Percentiles rank a stretch among this genome's conserved stretches.
These are phyloP conservation scores for Candida suzukii DNA, from an alignment of 805 yeast species.

Conservation along the genomic window DNA sequence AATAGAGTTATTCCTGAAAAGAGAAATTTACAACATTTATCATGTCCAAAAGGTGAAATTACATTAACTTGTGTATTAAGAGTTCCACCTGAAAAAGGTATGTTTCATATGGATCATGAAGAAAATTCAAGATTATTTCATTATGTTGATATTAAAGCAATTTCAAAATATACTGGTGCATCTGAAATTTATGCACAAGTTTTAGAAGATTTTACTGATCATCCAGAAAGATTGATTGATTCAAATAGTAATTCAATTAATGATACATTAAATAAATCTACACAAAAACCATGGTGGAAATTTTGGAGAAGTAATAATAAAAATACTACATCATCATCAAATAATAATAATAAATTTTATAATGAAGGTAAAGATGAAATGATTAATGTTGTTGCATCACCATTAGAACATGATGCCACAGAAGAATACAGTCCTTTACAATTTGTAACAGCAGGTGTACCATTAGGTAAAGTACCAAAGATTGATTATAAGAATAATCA, in stretches of 20 bases:
- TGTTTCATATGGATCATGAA: slow-evolving; percentile 63
- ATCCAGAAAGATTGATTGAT: slow-evolving; percentile 34
- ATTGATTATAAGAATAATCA: slow-evolving; percentile 84
- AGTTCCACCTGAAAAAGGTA: slow-evolving; percentile 54
- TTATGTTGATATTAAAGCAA: slow-evolving; percentile 73
- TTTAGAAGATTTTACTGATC: slow-evolving; percentile 58
- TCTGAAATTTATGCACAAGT: slow-evolving; percentile 75
- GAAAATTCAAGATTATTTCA: slow-evolving; percentile 63
- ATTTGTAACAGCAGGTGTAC: slow-evolving; percentile 77
- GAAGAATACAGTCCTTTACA: slow-evolving; percentile 47
- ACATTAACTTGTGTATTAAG: slow-evolving; percentile 70
- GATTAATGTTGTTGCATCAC: slow-evolving; percentile 1
- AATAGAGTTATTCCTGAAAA: slow-evolving; percentile 50
- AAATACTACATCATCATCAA: neutral
- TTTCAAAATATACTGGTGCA: slow-evolving; percentile 62
- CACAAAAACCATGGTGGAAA: slow-evolving; percentile 18
- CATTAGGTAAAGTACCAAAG: slow-evolving; percentile 77
- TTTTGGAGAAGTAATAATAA: slow-evolving; percentile 15
- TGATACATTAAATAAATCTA: neutral
- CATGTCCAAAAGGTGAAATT: slow-evolving; percentile 68
- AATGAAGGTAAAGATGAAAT: neutral
- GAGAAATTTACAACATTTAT: slow-evolving; percentile 57
- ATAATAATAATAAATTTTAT: neutral
- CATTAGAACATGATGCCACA: slow-evolving; percentile 16
- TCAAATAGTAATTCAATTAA: slow-evolving; percentile 1